These are phyloP conservation scores for Penicillium macrosclerotiorum DNA, from an alignment of 495 filamentous ascomycete species.

Conservation along the genomic window DNA sequence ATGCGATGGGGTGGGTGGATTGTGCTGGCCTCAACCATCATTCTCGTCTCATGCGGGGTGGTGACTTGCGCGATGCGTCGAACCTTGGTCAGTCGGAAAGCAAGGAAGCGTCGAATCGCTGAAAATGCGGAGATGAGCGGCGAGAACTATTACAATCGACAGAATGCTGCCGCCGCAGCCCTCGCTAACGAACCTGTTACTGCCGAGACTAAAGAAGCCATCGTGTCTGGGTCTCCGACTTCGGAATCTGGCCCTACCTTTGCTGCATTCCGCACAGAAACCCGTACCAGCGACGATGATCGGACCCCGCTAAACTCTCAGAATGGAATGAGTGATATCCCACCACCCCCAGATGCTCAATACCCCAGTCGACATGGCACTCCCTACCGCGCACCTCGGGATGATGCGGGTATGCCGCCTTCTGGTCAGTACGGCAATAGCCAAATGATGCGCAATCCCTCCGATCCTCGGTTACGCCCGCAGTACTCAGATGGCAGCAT, in stretches of 20 bases:
- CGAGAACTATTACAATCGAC: conserved; percentile 80
- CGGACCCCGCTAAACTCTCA: conserved; percentile 74
- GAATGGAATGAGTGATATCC: conserved; percentile 39
- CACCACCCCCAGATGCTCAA: conserved; percentile 20
- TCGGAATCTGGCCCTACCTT: conserved; percentile 68
- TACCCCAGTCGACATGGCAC: conserved; percentile 23
- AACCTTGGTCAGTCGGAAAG: conserved; percentile 88
- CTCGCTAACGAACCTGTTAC: conserved; percentile 29
- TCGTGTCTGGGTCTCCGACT: conserved; percentile 46
- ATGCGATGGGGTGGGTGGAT: conserved; percentile 93
- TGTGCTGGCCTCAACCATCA: conserved; percentile 84
- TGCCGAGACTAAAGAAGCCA: conserved; percentile 52
- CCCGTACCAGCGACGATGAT: conserved; percentile 70
- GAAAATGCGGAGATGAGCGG: conserved; percentile 96
- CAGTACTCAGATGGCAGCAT: conserved; percentile 63
- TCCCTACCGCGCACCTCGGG: conserved; percentile 47
- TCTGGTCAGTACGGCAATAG: conserved; percentile 35
- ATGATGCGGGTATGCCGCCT: conserved; percentile 65
- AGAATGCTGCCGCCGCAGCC: conserved; percentile 50
- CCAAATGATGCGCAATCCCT: conserved; percentile 39
- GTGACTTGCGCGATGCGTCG: conserved; percentile 97
- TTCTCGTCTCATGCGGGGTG: conserved; percentile 78
- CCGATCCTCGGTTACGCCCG: conserved; percentile 52
- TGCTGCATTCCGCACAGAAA: conserved; percentile 70
- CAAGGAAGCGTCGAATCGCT: conserved; percentile 83